phyloP scores from a whole-genome alignment of 1,284 basidiomycete genomes.

The Moniliophthora roreri region DNA sequence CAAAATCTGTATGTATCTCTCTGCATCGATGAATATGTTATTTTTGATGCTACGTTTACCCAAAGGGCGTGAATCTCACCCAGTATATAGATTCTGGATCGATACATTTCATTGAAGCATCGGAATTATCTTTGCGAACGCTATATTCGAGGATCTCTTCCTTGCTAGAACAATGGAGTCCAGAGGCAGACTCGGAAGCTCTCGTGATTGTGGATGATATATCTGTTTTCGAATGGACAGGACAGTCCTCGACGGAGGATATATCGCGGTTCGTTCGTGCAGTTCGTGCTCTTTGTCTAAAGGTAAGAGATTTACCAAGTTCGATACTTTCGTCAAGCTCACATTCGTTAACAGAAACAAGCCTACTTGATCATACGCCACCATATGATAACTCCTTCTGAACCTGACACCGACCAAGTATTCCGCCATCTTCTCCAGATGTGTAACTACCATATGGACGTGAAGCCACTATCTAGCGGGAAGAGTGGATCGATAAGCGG shows the following conservation, averaged over 20 bases:
- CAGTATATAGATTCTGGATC: conserved; percentile 41
- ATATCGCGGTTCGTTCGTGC: conserved; percentile 58
- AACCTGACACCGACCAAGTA: conserved; percentile 50
- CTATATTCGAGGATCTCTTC: conserved; percentile 9
- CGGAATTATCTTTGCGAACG: conserved; percentile 9
- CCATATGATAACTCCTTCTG: conserved; percentile 52
- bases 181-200: conserved; percentile 15
- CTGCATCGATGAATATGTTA: neutral
- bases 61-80: conserved; percentile 54
- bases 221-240: conserved; percentile 66
- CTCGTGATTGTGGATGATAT: conserved; percentile 70
- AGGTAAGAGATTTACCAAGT: conserved; percentile 36
- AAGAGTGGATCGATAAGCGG: conserved; percentile 74
- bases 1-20: conserved; percentile 50
- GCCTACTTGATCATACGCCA: conserved; percentile 60
- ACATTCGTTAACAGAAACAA: conserved; percentile 34
- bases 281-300: conserved; percentile 49
- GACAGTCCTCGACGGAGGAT: conserved; percentile 43
- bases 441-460: conserved; percentile 66
- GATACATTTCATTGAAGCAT: conserved; percentile 52
- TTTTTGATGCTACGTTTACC: conserved; percentile 1
- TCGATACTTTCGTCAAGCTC: neutral
- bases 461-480: conserved; percentile 66
- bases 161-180: conserved; percentile 34
- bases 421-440: conserved; percentile 56